These are phyloP conservation scores for Fusarium sp. DNA, from an alignment of 2,329 filamentous ascomycete genomes.

Conservation along the genomic window DNA sequence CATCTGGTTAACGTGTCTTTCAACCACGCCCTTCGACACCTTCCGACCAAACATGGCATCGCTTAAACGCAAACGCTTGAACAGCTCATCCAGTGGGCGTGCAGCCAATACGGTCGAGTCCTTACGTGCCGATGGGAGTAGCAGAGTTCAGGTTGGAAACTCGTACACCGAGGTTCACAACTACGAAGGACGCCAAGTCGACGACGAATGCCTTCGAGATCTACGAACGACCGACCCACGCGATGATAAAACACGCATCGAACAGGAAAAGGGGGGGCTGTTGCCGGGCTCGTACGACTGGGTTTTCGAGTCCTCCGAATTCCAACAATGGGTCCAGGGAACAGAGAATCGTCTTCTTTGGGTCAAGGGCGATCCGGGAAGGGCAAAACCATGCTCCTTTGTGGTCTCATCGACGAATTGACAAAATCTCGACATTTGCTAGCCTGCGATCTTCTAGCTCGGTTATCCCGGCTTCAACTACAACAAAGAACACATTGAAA, in stretches of 20 bases:
- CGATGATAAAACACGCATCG: not conserved
- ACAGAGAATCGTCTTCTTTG: not conserved
- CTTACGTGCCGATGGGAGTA: not conserved
- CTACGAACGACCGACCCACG: not conserved
- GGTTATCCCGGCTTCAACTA: no score
- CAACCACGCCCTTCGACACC: not conserved
- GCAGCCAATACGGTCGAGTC: not conserved
- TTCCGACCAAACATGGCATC: not conserved
- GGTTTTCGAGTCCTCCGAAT: not conserved
- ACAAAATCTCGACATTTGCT: not conserved
- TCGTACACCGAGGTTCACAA: not conserved
- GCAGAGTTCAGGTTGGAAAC: not conserved
- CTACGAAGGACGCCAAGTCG: not conserved
- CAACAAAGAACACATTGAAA: no score
- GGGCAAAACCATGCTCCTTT: slow-evolving; percentile 5
- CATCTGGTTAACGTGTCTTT: not conserved
- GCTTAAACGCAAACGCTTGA: not conserved
- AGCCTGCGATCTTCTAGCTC: no score
- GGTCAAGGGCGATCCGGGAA: slow-evolving; percentile 2
- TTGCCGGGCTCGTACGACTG: not conserved
- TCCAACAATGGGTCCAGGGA: not conserved
- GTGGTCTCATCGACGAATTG: slow-evolving; percentile 2
- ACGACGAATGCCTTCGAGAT: not conserved
- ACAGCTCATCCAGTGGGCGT: not conserved
- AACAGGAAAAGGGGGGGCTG: not conserved